These are phyloP conservation scores for Penstemon eatonii DNA, from an alignment of 257 asterid species.

Conservation along the genomic window DNA sequence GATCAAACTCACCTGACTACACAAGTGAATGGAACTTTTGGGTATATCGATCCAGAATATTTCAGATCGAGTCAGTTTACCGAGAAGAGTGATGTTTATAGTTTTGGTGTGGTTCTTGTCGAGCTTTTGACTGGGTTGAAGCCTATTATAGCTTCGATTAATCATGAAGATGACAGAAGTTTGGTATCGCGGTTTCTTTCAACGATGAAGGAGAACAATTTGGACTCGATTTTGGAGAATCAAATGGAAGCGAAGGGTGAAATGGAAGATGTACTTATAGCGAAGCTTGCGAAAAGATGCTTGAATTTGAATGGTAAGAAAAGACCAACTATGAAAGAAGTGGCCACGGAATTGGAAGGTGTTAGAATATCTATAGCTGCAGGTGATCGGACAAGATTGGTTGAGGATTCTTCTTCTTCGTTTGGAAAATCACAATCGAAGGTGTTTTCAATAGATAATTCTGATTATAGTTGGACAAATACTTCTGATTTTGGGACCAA, in stretches of 20 bases:
- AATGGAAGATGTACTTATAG: conserved; percentile 14
- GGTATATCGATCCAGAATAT: conserved; percentile 30
- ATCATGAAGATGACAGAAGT: conserved; percentile 10
- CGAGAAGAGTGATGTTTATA: conserved; percentile 34
- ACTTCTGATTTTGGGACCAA: conserved; percentile 18
- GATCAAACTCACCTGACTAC: conserved; percentile 36
- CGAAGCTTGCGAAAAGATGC: conserved; percentile 30
- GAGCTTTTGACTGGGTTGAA: conserved; percentile 28
- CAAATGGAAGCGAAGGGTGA: conserved; percentile 15
- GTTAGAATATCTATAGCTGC: conserved; percentile 12
- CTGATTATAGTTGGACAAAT: conserved; percentile 24
- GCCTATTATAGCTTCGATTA: conserved; percentile 19
- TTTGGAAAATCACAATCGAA: not conserved
- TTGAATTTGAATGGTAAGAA: conserved; percentile 32
- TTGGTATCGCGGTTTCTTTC: conserved; percentile 26
- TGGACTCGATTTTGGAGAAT: conserved; percentile 23
- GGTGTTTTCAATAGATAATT: conserved; percentile 6
- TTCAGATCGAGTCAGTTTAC: conserved; percentile 28
- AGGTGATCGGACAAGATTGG: not conserved
- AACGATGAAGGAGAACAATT: conserved; percentile 21
- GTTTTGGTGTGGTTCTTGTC: conserved; percentile 32
- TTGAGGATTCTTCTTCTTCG: not conserved
- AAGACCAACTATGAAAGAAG: conserved; percentile 35
- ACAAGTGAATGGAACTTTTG: conserved; percentile 30
- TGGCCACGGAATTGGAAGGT: conserved; percentile 33